Base-by-base conservation (phyloP, 371 early-diverging fungal genomes). In the Lichtheimia hyalospora region DNA sequence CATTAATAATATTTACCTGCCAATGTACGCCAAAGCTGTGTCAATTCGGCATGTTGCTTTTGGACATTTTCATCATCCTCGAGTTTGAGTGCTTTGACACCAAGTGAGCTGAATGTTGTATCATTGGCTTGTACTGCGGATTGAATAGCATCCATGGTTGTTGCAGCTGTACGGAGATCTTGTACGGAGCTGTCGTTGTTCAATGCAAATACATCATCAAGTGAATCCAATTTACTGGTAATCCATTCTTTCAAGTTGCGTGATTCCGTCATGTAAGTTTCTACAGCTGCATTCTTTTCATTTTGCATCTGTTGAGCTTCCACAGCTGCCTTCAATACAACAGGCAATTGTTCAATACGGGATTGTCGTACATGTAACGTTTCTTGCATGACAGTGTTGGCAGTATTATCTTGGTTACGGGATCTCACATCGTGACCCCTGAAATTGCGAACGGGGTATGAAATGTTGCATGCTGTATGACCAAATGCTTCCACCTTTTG, bases 201-300 rank as follows among this genome's bases (percentile, higher is more conserved):
- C 43, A 54, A 2, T 14, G 52, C 13, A 12, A 20, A 24, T 5
- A 51, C 41, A 8, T 21, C 44, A 4, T 63, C 54, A 15, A 62
- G 43, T 42, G 42, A 18, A 24, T 57, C 54, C 6, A 49, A 20
- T 28, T 42, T 55, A 6, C 56, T 34, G 13, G 41, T 12, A 5
- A 76, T 74, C 79, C 79, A 79, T 34, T 58, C 68, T 12, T 62
- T 41, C 14, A 74, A 64, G n/a, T 43, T 61, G 6, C 48, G 41
- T 1, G 71, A 74, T 50, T 79, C 75, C 1, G 66, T 52, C 23
- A 66, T 40, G 12, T 74, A 79, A 7, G 71, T 60, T n/a, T 66
- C 67, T 14, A 70, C 68, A 0, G 73, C 69, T 23, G 73, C 72
- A 18, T 66, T 63, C 14, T 71, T 66, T 49, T 73, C 69, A 8